Conservation (phyloP, 768 basidiomycete species). For the Ramaria rubella region DNA sequence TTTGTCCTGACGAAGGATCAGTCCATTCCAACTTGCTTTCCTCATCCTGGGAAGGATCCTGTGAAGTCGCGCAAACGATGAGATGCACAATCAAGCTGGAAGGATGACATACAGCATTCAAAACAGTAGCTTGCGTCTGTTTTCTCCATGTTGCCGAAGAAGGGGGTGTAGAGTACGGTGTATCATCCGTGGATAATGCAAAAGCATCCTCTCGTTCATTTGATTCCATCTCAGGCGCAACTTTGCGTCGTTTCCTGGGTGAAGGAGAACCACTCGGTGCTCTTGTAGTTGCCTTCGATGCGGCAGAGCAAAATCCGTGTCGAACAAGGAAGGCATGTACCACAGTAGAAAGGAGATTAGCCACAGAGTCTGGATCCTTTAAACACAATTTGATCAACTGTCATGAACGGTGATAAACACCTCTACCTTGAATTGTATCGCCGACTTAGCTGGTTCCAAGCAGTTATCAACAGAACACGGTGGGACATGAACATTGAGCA, state of each 20-base stretch:
- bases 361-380: conserved; percentile 55
- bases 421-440: conserved; percentile 59
- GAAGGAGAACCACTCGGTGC: conserved; percentile 24
- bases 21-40: conserved; percentile 44
- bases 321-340: conserved; percentile 57
- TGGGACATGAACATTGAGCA: conserved; percentile 71
- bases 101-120: background rate
- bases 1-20: conserved; percentile 55
- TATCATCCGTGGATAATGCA: background rate
- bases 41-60: conserved; percentile 8
- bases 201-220: background rate
- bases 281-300: conserved; percentile 10
- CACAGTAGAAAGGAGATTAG: conserved; percentile 48
- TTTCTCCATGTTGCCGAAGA: background rate
- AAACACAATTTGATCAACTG: conserved; percentile 1
- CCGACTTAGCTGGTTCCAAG: conserved; percentile 69
- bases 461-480: conserved; percentile 65
- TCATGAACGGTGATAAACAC: background rate
- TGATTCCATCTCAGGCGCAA: conserved; percentile 15
- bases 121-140: background rate
- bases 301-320: conserved; percentile 47
- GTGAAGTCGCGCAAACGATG: background rate
- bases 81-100: background rate
- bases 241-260: conserved; percentile 48
- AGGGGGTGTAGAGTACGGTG: background rate